phyloP scores from a whole-genome alignment of 345 rosid species.

The Ceriops tagal region DNA sequence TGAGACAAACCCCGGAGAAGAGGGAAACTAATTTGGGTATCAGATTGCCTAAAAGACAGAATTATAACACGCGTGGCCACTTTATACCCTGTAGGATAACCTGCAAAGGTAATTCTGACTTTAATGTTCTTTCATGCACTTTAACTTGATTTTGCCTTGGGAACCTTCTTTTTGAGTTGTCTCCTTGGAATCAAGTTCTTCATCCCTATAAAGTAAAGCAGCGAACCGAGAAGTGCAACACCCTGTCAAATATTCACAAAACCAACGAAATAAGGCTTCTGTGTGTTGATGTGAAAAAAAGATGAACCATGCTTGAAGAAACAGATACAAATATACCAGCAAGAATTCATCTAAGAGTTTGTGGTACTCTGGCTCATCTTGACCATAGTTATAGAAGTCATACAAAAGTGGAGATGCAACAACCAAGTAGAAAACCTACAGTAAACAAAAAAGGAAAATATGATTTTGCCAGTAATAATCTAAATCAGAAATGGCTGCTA shows the following conservation, averaged over 20 bases:
- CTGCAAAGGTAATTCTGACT: neutral
- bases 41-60: constrained; percentile 4
- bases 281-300: neutral
- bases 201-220: constrained; percentile 88
- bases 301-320: neutral
- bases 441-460: neutral
- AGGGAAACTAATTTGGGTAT: neutral
- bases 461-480: neutral
- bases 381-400: constrained; percentile 75
- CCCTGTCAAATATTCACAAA: constrained; percentile 39
- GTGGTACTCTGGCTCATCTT: constrained; percentile 36
- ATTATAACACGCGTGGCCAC: constrained; percentile 3
- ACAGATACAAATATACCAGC: constrained; percentile 42
- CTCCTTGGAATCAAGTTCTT: constrained; percentile 68
- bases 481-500: constrained; percentile 1
- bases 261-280: neutral
- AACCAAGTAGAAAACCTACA: constrained; percentile 61
- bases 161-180: constrained; percentile 56
- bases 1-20: neutral
- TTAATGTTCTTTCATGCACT: neutral
- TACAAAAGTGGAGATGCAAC: constrained; percentile 54
- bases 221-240: constrained; percentile 77
- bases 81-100: constrained; percentile 7
- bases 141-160: constrained; percentile 23
- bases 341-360: constrained; percentile 56